These are phyloP conservation scores for Parsonsia alboflavescens DNA, from an alignment of 257 asterid species.

Conservation along the genomic window DNA sequence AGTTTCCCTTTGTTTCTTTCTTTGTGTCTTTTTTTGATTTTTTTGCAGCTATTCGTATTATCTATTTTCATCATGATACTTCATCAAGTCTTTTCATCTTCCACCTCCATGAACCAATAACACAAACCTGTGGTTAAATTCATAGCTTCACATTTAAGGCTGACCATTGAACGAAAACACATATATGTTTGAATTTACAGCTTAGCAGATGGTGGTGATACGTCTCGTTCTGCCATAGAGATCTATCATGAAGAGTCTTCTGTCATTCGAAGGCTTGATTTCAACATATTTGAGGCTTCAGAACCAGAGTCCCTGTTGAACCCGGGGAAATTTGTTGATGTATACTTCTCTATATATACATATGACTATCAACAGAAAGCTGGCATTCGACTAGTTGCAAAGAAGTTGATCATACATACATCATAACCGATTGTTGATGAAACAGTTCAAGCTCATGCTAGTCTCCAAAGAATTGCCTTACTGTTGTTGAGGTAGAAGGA, in stretches of 20 bases:
- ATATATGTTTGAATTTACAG: constrained; percentile 36
- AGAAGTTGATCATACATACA: constrained; percentile 56
- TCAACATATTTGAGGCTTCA: constrained; percentile 44
- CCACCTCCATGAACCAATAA: not conserved
- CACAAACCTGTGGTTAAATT: not conserved
- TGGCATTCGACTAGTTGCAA: constrained; percentile 77
- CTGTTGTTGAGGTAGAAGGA: not conserved
- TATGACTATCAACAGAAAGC: constrained; percentile 78
- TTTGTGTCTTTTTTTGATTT: too few species aligned
- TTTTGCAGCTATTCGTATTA: not conserved
- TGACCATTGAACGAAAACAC: not conserved
- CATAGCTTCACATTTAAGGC: not conserved
- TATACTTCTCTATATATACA: constrained; percentile 61
- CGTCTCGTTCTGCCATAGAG: constrained; percentile 53
- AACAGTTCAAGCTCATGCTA: not conserved
- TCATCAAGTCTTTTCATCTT: not conserved
- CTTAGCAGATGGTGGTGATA: constrained; percentile 68
- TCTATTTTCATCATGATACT: not conserved
- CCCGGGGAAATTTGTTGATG: constrained; percentile 63
- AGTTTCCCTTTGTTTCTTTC: not conserved
- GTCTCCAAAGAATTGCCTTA: not conserved
- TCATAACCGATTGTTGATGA: constrained; percentile 28
- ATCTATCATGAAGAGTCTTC: constrained; percentile 57
- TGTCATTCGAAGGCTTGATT: constrained; percentile 44
- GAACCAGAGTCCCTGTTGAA: constrained; percentile 52